Base-by-base conservation (phyloP, 225 moss, liverwort and hornwort species). In the Bryum argenteum region DNA sequence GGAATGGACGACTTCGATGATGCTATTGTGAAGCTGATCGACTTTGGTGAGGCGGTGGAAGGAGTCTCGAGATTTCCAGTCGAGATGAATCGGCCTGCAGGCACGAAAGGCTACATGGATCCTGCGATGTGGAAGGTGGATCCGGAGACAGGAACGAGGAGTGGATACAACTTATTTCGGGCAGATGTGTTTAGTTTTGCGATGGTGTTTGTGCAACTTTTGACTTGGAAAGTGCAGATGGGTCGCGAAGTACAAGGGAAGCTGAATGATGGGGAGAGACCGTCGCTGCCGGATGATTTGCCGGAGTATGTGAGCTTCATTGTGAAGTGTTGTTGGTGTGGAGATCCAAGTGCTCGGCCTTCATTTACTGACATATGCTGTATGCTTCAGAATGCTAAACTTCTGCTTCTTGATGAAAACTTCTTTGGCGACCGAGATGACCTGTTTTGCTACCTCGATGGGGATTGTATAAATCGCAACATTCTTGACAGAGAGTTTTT, bases 101-200 rank as follows among this genome's bases (percentile, higher is more conserved):
- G 76, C 40, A 70, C 76, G 47, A 0, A 10, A 8, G 76, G 70
- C 23, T 77, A 77, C 24, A 77, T 77, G 76, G 76, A 77, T 48
- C 76, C 76, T n/a, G 15, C n/a, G 39, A 70, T 77, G 70, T 63
- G 63, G 76, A 39, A 77, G 26, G 2, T 50, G 8, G 41, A 65
- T 16, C 10, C 8, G 0, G 15, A 0, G 16, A 33, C 33, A 33
- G 33, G 33, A 6, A 33, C 33, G 33, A 33, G 33, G 33, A 33
- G 33, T 33, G 71, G 51, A 17, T 71, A 71, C 51, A 71, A 7
- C 23, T 44, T 64, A 2, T 67, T 55, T 19, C 77, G 67, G 73
- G 59, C 68, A 3, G 77, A 81, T 23, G 81, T 81, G 37, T 77
- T 68, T 20, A 81, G 81, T 39, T 81, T 81, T 73, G 81, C 76